A percentile compares a stretch with the other conserved stretches of the same genome.
Evolutionary conservation across 371 early-diverging fungal genomes (phyloP).

Genomic region (Circinella umbellata): DNA sequence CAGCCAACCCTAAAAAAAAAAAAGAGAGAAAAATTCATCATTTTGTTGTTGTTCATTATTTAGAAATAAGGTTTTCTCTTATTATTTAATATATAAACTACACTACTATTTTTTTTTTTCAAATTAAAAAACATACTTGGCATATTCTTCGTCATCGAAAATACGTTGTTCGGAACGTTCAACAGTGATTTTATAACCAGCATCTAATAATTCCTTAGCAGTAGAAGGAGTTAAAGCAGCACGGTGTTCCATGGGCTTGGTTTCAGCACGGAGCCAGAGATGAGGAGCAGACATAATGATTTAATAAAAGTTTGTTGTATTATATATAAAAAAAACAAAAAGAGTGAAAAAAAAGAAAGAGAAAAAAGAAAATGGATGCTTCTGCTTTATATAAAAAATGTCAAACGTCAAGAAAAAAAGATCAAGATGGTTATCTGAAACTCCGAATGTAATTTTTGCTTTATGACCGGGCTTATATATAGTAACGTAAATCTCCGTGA

Average conservation of each 20-base stretch:
- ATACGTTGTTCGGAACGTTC: conserved; percentile 84
- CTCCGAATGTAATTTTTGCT: too few relatives aligned
- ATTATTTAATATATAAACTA: too few relatives aligned
- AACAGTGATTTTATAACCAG: conserved; percentile 90
- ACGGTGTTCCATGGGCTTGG: conserved; percentile 95
- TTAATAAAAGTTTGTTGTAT: too few relatives aligned
- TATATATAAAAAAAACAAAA: neutral
- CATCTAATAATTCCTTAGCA: conserved; percentile 75
- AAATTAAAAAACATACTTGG: conserved; percentile 49
- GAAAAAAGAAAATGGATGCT: neutral
- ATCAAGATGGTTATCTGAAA: too few relatives aligned
- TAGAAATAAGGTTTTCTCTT: too few relatives aligned
- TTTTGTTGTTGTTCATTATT: too few relatives aligned
- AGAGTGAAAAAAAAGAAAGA: neutral
- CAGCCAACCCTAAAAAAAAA: conserved; percentile 70
- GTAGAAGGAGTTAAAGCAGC: conserved; percentile 91
- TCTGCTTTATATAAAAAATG: neutral
- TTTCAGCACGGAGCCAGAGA: conserved; percentile 97
- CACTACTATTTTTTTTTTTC: neutral
- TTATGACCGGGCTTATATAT: too few relatives aligned
- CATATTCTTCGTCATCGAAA: conserved; percentile 91
- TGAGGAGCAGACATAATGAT: conserved; percentile 54
- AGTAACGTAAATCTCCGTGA: too few relatives aligned
- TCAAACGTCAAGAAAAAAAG: neutral
- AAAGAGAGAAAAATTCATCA: too few relatives aligned